Evolutionary conservation across 257 asterid genomes (phyloP).

Genomic region (Ajuga chamaepitys): DNA sequence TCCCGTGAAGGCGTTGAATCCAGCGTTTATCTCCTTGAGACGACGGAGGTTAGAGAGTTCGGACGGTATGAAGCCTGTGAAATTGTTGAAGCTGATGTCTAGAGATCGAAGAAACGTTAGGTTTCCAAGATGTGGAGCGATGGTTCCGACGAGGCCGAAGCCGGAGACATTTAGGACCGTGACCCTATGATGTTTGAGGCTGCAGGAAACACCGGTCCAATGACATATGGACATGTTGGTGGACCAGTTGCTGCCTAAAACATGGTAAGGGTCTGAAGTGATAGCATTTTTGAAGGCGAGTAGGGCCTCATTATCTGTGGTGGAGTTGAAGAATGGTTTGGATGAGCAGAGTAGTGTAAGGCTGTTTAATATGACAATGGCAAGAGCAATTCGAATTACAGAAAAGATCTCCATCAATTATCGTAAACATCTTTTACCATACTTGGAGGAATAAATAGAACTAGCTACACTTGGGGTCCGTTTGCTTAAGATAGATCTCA

Average conservation of each 20-base stretch:
- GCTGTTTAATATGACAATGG: background rate
- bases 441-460: too few relatives aligned
- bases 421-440: too few relatives aligned
- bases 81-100: constrained; percentile 1
- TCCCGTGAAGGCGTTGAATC: background rate
- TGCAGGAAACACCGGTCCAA: constrained; percentile 9
- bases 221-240: background rate
- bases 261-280: constrained; percentile 22
- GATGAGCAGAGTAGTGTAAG: background rate
- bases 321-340: background rate
- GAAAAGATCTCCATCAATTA: too few relatives aligned
- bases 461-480: too few relatives aligned
- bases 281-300: constrained; percentile 22
- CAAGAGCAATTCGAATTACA: too few relatives aligned
- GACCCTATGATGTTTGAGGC: constrained; percentile 16
- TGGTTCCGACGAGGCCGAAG: constrained; percentile 1
- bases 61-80: background rate
- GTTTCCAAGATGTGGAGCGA: constrained; percentile 13
- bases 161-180: constrained; percentile 16
- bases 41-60: background rate
- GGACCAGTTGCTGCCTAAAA: constrained; percentile 15
- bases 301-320: constrained; percentile 27
- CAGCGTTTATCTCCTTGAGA: background rate
- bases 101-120: background rate
- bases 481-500: too few relatives aligned